Conservation (phyloP, 2,329 filamentous ascomycete genomes). For the Trichoderma lentiforme region DNA sequence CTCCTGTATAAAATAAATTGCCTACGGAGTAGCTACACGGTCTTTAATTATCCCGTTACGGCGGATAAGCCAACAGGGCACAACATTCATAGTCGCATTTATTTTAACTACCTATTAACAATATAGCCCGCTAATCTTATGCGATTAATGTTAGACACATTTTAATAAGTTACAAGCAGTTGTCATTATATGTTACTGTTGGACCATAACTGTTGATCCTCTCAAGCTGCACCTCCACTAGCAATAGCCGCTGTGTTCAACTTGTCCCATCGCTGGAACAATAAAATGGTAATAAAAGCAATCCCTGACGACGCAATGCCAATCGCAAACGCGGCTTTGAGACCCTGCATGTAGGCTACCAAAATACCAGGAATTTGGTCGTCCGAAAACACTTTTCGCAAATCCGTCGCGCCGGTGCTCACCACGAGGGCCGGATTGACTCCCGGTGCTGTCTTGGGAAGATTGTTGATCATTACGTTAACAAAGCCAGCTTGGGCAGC, state of each 20-base stretch:
- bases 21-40: neutral
- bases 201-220: neutral
- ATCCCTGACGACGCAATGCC: neutral
- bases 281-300: neutral
- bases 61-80: neutral
- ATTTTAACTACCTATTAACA: neutral
- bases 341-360: neutral
- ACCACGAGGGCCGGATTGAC: neutral
- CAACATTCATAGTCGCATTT: neutral
- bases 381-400: neutral
- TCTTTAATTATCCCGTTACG: neutral
- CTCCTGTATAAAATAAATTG: no score
- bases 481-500: neutral
- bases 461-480: neutral
- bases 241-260: neutral
- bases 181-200: neutral
- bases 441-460: neutral
- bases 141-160: no score
- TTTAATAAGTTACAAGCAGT: no score
- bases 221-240: neutral
- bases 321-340: neutral
- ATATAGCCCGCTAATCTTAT: no score
- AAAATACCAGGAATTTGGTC: neutral
- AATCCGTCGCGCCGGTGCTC: neutral
- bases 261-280: neutral